Base-by-base conservation (phyloP, 768 basidiomycete species). In the Tephrocybe sp. region DNA sequence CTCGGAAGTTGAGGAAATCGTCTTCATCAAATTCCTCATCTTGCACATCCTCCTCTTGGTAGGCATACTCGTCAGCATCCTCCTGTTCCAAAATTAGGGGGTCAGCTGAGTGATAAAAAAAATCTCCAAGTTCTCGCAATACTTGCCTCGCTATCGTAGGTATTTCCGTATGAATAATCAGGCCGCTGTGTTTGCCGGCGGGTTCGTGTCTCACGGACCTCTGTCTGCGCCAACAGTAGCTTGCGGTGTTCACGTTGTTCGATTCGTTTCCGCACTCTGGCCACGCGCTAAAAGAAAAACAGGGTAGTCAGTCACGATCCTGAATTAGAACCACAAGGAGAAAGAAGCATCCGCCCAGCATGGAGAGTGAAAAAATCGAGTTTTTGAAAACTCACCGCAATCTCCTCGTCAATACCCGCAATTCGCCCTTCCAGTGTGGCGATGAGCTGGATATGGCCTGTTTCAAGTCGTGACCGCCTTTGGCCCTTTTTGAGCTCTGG, bases 121-220 rank as follows among this genome's bases (percentile, higher is more conserved):
- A 52, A 48, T 32, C 18, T 48, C 45, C 46, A 46, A 38, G 48
- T 55, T 58, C 41, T 54, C 34, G 39, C 37, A 52, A 27, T 44
- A 71, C 81, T 70, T 74, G 73, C 86, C 68, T 87, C 89, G 57
- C 83, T 86, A 49, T 79, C 82, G 56, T 74, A 69, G 49, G 76
- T 76, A 58, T 85, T 79, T 60, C 78, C 75, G 66, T 92, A 90
- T 44, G 88, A 88, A 67, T 93, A 93, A 72, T 91, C 87, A 39
- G 88, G 87, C 54, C 80, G 83, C 35, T 79, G 78, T 2, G 85
- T 83, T 67, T 80, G 79, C 45, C 86, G 77, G 52, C 89, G 78
- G 16, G 90, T 92, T 52, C 91, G 78, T 22, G 89, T 92, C 66
- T 85, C 82, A 53, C 89, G 80, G 51, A 90, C 69, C 64, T 91